Evolutionary conservation across 306 rosid species (phyloP), one percentile per base, ranked within the genome.

Genomic region (Carpinus viminea): DNA sequence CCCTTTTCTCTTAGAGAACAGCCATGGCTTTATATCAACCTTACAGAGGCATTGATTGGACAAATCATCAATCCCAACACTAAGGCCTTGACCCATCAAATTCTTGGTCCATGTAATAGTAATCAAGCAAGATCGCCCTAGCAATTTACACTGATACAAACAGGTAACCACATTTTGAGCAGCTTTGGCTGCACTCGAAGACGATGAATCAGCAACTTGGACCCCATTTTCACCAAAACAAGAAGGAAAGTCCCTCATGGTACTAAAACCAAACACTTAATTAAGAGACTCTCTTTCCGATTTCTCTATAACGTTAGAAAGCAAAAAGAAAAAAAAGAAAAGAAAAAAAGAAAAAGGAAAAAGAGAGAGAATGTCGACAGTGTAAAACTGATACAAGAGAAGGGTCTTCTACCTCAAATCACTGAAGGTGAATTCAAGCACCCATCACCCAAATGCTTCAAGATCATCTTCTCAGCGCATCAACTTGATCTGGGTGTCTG

Each of bases 161-260:
- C 96, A 94, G 21, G 96, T 87, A 8, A 92, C 98, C 69, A 82
- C 77, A 83, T 90, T 94, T 68, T 90, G 96, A 24, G 97, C 87
- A 70, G 83, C 69, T 88, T 86, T 92, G 57, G 87, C 62, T 21
- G 85, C 59, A 24, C 83, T 86, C 52, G 93, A 88, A 0, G 94
- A 90, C 1, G 88, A 86, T 17, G 93, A 89, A 82, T 94, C 94
- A 13, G 90, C 91, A 69, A 94, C 86, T 79, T 94, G 98, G 41
- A 94, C 88, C 36, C 96, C 97, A 77, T 85, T 94, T 82, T 94
- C 98, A 26, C 98, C 98, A 75, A 94, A 90, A 81, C 97, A 94
- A 81, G 98, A 92, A 79, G 98, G 97, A 76, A 92, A 94, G 21
- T 94, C 98, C 88, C 84, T 90, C 98, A 94, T 94, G 52, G 45